phyloP scores from a whole-genome alignment of 1,284 basidiomycete species.

The Pseudozyma sp. region DNA sequence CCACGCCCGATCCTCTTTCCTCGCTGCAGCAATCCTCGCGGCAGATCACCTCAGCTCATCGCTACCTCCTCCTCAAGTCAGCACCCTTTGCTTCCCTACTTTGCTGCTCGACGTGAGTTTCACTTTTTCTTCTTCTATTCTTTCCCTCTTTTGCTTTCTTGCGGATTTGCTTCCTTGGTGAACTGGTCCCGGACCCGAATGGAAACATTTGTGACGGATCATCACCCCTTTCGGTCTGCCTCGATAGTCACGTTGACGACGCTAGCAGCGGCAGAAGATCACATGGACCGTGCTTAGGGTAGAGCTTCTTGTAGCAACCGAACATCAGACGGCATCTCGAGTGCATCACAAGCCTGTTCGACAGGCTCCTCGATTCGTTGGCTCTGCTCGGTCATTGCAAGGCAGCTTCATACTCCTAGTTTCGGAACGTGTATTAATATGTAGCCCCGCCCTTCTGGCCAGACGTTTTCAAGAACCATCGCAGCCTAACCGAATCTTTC shows the following conservation, averaged over 20 bases:
- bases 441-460: constrained; percentile 26
- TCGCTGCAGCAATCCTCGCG: not conserved
- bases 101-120: constrained; percentile 37
- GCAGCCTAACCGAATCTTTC: constrained; percentile 22
- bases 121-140: constrained; percentile 1
- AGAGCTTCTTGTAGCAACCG: not conserved
- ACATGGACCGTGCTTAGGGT: not conserved
- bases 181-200: constrained; percentile 1
- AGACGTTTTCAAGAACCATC: constrained; percentile 37
- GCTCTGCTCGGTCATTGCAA: not conserved
- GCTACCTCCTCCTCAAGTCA: not conserved
- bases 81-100: not conserved
- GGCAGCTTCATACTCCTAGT: constrained; percentile 8
- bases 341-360: too few species aligned
- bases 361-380: not conserved
- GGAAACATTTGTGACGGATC: not conserved
- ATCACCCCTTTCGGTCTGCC: constrained; percentile 12
- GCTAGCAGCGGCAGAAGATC: constrained; percentile 28
- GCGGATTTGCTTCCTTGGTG: not conserved
- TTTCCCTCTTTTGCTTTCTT: not conserved
- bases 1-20: constrained; percentile 2
- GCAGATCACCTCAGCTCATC: not conserved
- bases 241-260: constrained; percentile 45
- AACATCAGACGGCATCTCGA: too few species aligned
- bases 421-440: constrained; percentile 9